Evolutionary conservation across 805 yeast genomes (phyloP), one percentile per base, ranked within the genome.

Genomic region (Saccharomycopsis guyanensis): DNA sequence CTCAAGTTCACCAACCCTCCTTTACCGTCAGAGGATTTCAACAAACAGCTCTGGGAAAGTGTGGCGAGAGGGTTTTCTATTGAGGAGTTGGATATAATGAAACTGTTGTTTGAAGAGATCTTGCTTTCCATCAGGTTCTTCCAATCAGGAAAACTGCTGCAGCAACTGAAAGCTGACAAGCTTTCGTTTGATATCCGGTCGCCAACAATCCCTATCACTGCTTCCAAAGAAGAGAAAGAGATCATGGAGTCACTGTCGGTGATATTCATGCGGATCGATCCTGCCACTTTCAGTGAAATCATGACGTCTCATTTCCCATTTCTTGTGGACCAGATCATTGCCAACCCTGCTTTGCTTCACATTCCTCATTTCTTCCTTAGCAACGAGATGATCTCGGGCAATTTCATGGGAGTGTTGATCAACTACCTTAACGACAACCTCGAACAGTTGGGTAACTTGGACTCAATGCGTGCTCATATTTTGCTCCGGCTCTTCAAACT

Each of bases 331-430:
- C 74, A 86, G 2, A 85, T 87, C 78, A 66, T 87, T 44, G 74
- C 76, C 22, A 93, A 91, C 61, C 83, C 96, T 1, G 93, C 96
- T 0, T 64, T 91, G 43, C 68, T 94, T 18, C 96, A 91, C 57
- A 76, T 93, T 47, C 96, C 97, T 0, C 97, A 94, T 63, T 86
- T 88, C 58, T 88, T 93, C 62, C 68, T 91, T 52, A 95, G 97
- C 0, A 87, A 87, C 57, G 98, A 93, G 60, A 76, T 86, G n/a
- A 87, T 96, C 0, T 85, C 96, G 0, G 86, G 96, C 15, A 88
- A 88, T 57, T 91, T 88, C 57, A 84, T 93, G 1, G 91, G 96
- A 6, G 75, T 88, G 1, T 66, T 93, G 57, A 75, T 93, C 23
- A 73, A 82, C 3, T 89, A 87, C 60, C 69, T 91, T 53, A 80